Percentiles rank a stretch among this genome's conserved stretches.
These are phyloP conservation scores for Populus simonii DNA, from an alignment of 345 rosid genomes.

Conservation along the genomic window DNA sequence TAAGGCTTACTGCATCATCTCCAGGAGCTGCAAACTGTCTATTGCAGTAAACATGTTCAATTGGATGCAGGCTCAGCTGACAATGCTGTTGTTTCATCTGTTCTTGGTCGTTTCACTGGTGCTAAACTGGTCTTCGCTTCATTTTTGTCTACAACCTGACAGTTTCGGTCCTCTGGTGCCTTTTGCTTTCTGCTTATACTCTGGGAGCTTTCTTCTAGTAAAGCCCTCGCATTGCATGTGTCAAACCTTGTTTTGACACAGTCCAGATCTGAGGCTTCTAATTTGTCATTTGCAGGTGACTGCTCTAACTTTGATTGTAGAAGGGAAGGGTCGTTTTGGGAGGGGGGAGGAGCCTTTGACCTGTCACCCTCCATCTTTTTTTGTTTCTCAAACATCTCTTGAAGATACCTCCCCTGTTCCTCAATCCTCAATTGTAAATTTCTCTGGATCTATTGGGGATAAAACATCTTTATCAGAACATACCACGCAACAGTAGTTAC, in stretches of 20 bases:
- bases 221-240: not conserved
- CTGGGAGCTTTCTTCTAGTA: constrained; percentile 8
- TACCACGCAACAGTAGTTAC: not conserved
- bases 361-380: constrained; percentile 37
- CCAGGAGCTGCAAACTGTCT: not conserved
- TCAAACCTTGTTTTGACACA: constrained; percentile 1
- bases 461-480: not conserved
- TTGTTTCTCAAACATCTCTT: constrained; percentile 64
- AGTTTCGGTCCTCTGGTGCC: not conserved
- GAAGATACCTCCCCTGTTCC: constrained; percentile 72
- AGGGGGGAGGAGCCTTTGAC: constrained; percentile 31
- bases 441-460: constrained; percentile 67
- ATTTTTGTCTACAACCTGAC: not conserved
- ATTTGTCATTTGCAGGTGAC: constrained; percentile 17
- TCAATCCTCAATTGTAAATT: constrained; percentile 69
- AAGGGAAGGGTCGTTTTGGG: constrained; percentile 27
- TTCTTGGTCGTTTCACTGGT: constrained; percentile 36
- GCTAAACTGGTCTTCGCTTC: constrained; percentile 14
- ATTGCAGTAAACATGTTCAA: not conserved
- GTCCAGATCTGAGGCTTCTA: constrained; percentile 19
- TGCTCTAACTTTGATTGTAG: constrained; percentile 16
- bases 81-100: constrained; percentile 22
- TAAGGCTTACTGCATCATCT: not conserved
- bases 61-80: constrained; percentile 12
- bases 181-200: constrained; percentile 18